Percentiles rank a stretch among this genome's conserved stretches.
Evolutionary conservation across 2,329 filamentous ascomycete genomes (phyloP).

Genomic region (Xylariaceae sp.): DNA sequence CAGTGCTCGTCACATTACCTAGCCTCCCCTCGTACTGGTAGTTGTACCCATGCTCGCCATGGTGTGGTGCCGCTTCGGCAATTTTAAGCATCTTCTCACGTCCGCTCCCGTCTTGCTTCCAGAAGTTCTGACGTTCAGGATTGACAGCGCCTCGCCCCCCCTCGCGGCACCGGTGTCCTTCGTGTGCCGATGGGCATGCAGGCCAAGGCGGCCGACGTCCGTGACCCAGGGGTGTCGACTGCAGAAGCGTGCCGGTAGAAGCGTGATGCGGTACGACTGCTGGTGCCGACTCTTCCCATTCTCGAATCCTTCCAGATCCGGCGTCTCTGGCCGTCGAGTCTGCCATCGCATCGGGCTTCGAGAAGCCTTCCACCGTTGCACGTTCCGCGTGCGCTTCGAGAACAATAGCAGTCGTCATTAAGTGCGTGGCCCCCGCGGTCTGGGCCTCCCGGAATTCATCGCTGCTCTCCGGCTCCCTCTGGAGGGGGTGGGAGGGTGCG

Average conservation of each 20-base stretch:
- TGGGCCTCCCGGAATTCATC: slow-evolving; percentile 1
- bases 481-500: background rate
- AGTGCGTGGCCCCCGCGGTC: too few relatives aligned
- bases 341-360: slow-evolving; percentile 10
- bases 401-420: too few relatives aligned
- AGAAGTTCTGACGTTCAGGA: too few relatives aligned
- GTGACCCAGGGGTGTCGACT: slow-evolving; percentile 7
- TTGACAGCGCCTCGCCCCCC: too few relatives aligned
- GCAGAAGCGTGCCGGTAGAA: slow-evolving; percentile 18
- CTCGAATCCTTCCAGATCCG: slow-evolving; percentile 24
- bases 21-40: too few relatives aligned
- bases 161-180: too few relatives aligned
- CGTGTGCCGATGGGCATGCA: slow-evolving; percentile 7
- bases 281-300: slow-evolving; percentile 17
- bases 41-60: too few relatives aligned
- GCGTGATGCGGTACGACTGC: slow-evolving; percentile 18
- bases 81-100: too few relatives aligned
- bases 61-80: too few relatives aligned
- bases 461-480: background rate
- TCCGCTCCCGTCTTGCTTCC: background rate
- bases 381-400: background rate
- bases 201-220: slow-evolving; percentile 14
- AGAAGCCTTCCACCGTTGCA: background rate
- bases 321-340: slow-evolving; percentile 17
- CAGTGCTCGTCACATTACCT: too few relatives aligned